Percentiles rank a stretch among this genome's conserved stretches.
phyloP scores from a whole-genome alignment of 139 green algal genomes.

The Picochlorum costavermella region DNA sequence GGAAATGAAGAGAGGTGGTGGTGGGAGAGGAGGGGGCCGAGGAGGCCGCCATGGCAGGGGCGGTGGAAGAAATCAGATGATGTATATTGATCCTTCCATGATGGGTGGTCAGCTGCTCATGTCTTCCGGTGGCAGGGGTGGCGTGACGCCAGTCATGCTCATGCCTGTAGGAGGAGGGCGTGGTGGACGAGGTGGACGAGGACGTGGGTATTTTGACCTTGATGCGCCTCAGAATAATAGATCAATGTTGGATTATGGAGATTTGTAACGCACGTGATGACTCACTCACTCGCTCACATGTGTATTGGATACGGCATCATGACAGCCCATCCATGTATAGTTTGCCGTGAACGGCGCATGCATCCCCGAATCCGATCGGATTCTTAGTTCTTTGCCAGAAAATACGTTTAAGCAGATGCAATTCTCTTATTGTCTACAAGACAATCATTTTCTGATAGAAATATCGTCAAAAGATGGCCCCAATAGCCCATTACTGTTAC shows the following conservation, averaged over 20 bases:
- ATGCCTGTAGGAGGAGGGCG: slow-evolving; percentile 9
- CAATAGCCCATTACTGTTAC: not conserved
- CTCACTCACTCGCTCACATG: not conserved
- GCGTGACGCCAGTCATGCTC: not conserved
- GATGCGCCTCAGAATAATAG: slow-evolving; percentile 77
- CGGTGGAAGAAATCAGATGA: slow-evolving; percentile 30
- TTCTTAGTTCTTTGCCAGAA: too few species aligned
- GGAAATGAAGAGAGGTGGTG: slow-evolving; percentile 1
- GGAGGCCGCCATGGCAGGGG: slow-evolving; percentile 4
- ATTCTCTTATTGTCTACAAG: not conserved
- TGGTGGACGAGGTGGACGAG: slow-evolving; percentile 13
- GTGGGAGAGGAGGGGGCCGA: not conserved
- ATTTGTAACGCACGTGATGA: slow-evolving; percentile 42
- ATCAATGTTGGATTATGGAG: slow-evolving; percentile 75
- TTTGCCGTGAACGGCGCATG: too few species aligned
- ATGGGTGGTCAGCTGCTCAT: slow-evolving; percentile 58
- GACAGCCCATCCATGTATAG: too few species aligned
- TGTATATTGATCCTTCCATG: slow-evolving; percentile 67
- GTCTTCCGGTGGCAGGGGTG: not conserved
- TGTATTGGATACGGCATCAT: too few species aligned
- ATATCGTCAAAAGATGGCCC: not conserved
- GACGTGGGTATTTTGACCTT: slow-evolving; percentile 63
- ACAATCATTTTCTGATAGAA: slow-evolving; percentile 8
- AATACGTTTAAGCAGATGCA: too few species aligned
- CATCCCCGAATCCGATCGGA: too few species aligned